phyloP scores from a whole-genome alignment of 1,139 yeast species.

The Blastobotrys elegans region DNA sequence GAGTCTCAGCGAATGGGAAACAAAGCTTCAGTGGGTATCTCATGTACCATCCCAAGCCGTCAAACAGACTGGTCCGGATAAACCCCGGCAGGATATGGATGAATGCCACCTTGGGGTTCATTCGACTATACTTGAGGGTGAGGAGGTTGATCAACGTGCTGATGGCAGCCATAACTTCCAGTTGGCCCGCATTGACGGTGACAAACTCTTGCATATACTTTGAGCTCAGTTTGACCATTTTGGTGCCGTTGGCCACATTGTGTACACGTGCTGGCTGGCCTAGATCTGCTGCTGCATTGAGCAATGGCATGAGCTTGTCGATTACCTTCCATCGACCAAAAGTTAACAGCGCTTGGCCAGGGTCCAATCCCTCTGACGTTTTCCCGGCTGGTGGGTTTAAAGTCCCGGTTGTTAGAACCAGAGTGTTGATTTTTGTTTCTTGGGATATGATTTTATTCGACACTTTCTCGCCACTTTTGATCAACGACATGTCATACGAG shows the following conservation, averaged over 20 bases:
- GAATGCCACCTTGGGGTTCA: slow-evolving; percentile 28
- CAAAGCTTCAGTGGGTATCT: not conserved
- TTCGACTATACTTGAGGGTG: slow-evolving; percentile 22
- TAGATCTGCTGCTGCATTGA: slow-evolving; percentile 24
- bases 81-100: slow-evolving; percentile 31
- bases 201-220: too few species aligned
- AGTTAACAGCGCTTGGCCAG: slow-evolving; percentile 25
- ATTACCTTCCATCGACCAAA: slow-evolving; percentile 29
- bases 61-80: slow-evolving; percentile 21
- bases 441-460: slow-evolving; percentile 19
- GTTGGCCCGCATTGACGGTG: slow-evolving; percentile 12
- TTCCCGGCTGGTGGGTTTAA: slow-evolving; percentile 24
- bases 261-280: slow-evolving; percentile 31
- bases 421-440: slow-evolving; percentile 28
- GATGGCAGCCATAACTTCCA: not conserved
- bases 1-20: not conserved
- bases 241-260: slow-evolving; percentile 21
- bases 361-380: slow-evolving; percentile 30
- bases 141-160: slow-evolving; percentile 14
- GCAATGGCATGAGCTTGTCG: slow-evolving; percentile 24
- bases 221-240: slow-evolving; percentile 27
- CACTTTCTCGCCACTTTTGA: slow-evolving; percentile 25
- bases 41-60: slow-evolving; percentile 11
- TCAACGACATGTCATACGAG: slow-evolving; percentile 23
- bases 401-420: slow-evolving; percentile 25